Evolutionary conservation across 2,329 filamentous ascomycete species (phyloP).

Genomic region (Magnaporthales sp.): DNA sequence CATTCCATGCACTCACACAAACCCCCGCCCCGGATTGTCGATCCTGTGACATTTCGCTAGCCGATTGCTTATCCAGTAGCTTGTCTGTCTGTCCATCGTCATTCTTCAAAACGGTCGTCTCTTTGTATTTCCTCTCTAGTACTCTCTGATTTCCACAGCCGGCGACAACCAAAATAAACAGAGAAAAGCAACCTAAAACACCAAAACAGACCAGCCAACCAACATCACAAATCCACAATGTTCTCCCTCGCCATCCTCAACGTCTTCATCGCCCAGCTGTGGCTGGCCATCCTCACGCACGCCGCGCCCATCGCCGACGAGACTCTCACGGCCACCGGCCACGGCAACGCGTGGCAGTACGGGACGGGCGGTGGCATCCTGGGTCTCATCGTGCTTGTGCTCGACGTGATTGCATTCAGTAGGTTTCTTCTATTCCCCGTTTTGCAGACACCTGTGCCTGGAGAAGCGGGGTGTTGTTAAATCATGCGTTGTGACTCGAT

Average conservation of each 20-base stretch:
- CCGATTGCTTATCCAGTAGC: background rate
- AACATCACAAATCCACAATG: conserved; percentile 7
- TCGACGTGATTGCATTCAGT: conserved; percentile 58
- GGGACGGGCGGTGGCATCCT: conserved; percentile 53
- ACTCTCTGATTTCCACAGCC: background rate
- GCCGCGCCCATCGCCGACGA: conserved; percentile 35
- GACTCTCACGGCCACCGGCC: conserved; percentile 23
- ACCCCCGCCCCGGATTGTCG: background rate
- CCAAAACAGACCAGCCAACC: background rate
- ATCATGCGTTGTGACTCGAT: background rate
- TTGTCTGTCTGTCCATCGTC: background rate
- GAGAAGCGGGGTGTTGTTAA: no score
- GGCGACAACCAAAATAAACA: background rate
- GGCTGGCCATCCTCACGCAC: conserved; percentile 36
- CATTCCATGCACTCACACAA: background rate
- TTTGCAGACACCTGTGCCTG: no score
- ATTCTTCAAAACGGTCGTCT: background rate
- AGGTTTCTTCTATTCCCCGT: conserved; percentile 22
- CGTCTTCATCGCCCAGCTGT: conserved; percentile 41
- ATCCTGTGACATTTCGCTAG: background rate
- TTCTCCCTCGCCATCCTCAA: conserved; percentile 18
- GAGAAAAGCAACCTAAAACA: background rate
- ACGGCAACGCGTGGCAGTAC: conserved; percentile 43
- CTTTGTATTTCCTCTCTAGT: background rate
- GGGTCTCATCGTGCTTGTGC: conserved; percentile 50